These are phyloP conservation scores for Phalaenopsis equestris DNA, from an alignment of 106 monocot species.

Conservation along the genomic window DNA sequence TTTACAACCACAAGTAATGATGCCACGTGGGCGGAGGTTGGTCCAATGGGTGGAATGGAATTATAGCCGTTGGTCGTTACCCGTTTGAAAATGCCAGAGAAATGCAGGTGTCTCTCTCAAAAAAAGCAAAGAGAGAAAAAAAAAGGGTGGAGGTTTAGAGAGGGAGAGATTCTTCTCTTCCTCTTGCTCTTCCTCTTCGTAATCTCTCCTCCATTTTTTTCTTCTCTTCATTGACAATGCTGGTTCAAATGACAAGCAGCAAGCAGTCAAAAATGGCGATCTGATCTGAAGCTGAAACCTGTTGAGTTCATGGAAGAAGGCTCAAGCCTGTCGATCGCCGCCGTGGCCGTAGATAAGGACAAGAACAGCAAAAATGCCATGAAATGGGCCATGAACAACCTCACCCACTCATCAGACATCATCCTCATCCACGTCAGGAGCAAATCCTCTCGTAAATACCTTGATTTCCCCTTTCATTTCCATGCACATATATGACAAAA, in stretches of 20 bases:
- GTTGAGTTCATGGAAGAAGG: neutral
- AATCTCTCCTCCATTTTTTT: neutral
- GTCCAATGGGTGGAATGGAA: neutral
- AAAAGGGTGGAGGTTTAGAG: neutral
- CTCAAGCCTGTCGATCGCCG: constrained; percentile 22
- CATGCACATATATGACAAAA: neutral
- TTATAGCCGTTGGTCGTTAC: neutral
- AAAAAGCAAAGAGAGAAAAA: neutral
- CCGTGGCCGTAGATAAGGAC: constrained; percentile 73
- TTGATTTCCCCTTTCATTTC: neutral
- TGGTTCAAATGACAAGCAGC: neutral
- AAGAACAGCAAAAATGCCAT: constrained; percentile 66
- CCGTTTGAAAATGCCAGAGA: neutral
- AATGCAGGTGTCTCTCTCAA: neutral
- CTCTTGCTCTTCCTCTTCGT: neutral
- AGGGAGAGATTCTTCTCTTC: neutral
- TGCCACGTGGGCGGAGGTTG: neutral
- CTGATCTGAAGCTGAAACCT: neutral
- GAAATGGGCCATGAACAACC: constrained; percentile 37
- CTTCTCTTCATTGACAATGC: neutral
- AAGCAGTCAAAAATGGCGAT: neutral
- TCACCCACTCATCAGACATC: constrained; percentile 21
- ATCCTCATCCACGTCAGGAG: constrained; percentile 56
- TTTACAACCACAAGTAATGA: neutral
- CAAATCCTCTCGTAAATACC: constrained; percentile 8